Evolutionary conservation across 2,329 filamentous ascomycete genomes (phyloP), one percentile per base, ranked within the genome.

Genomic region (Phialophora verrucosa): DNA sequence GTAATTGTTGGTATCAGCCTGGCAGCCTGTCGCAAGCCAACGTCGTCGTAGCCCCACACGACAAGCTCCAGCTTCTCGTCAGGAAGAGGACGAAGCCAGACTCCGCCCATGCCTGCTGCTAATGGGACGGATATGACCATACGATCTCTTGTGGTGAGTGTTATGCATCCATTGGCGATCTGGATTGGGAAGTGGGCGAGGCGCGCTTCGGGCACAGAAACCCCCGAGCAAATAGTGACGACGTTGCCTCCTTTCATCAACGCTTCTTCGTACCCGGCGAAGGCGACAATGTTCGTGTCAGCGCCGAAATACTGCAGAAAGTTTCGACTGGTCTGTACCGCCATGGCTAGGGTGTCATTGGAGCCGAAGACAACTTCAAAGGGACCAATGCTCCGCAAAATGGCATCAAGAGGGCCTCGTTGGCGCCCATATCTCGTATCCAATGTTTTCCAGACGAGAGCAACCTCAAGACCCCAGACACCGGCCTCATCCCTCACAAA

Each of bases 261-360:
- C 17, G 50, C 59, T 44, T 53, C 31, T 12, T 57, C 50, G 51
- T 64, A 65, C 20, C 44, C 38, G 23, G 64, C 32, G 6, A 17
- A 23, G 31, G 59, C 62, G 6, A 75, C 59, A 57, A 86, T 80
- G 7, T 76, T 70, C 1, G 82, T 77, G 70, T 87, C 85, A 20
- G 84, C 85, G 58, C 77, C 80, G 74, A 85, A 86, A 71, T 88
- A 88, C 71, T 87, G 85, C 66, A 83, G 79, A 2, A 88, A 76
- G 70, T 87, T 87, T 35, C 84, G 82, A 29, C 85, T 84, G 49
- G 86, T 79, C 69, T 87, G 85, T 4, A 86, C 71, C 1, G 84
- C 84, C 50, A 83, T 70, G 23, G 75, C 70, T 11, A 71, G 73
- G 7, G 74, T 74, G 14, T 76, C 66, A n/a, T 70, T 49, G 4